Evolutionary conservation across 441 rosid species (phyloP), one percentile per base, ranked within the genome.

Genomic region (Flueggea neowawraea): DNA sequence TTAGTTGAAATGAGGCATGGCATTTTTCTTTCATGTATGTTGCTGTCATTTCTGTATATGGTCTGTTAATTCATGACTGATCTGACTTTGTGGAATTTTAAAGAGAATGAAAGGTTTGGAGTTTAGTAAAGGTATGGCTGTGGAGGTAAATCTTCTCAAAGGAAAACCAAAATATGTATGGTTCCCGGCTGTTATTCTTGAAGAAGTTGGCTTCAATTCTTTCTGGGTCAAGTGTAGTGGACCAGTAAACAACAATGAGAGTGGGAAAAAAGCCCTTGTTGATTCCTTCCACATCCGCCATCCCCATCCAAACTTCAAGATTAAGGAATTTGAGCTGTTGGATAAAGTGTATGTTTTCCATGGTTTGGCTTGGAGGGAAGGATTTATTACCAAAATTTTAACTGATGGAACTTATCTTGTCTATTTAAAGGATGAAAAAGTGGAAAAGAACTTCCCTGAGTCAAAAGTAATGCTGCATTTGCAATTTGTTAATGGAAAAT

Each of bases 181-280:
- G 92, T 63, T 57, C 60, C 90, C 89, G 54, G 84, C 81, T 17
- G 62, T 82, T 60, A 68, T 89, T 16, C 31, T 88, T 10, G 78
- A 78, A 72, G 87, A 82, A 66, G 67, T 49, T 44, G 84, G 14
- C 61, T 76, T 75, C 7, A 22, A 64, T 44, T 78, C 72, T 59
- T 83, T 61, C 71, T 63, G 61, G 52, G 85, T 84, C 17, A 83
- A 80, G 80, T 69, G 64, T 58, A 67, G 62, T 44, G 60, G 48
- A 64, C 57, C 63, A 13, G 33, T 33, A 52, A 69, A 66, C 8
- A 67, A 31, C 55, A 73, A 71, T 22, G 88, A 75, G 56, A 16
- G 61, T 57, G 68, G 52, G 15, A 55, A 52, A 62, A 69, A 15
- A 54, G 44, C 67, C 52, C 28, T 41, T 48, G 76, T 84, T 63